Evolutionary conservation across 331 rosid species (phyloP), one percentile per base, ranked within the genome.

Genomic region (Phaseolus coccineus): DNA sequence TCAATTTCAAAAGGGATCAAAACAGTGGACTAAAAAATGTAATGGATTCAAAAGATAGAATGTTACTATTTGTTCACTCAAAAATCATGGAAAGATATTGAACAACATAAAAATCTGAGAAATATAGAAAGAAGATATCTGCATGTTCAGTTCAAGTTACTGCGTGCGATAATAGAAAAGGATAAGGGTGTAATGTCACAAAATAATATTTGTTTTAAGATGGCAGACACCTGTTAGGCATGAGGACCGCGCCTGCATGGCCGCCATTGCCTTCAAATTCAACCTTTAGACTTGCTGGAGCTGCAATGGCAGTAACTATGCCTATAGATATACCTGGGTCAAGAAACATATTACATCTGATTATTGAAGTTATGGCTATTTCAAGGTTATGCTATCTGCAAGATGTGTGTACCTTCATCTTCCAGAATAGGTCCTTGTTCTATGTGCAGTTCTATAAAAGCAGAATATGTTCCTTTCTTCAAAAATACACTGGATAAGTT

Each of bases 251-350:
- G 44, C 99, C 97, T 0, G 97, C 99, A 83, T 95, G 99, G 65
- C 99, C 98, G 35, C 99, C 99, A 13, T 87, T 93, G 75, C 98
- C 98, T 88, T 93, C 96, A 85, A 95, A 93, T 59, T 93, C 94
- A 63, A 95, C 97, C 83, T 81, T 93, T 46, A 91, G 85, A 79
- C 98, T 93, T 70, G 99, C 99, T 5, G 99, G 98, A 58, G 98
- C 99, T 64, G 99, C 99, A 76, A 93, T 93, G 44, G 97, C 99
- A 40, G 97, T 90, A 79, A 95, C 98, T 77, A 93, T 83, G 76
- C 99, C 99, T 33, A 95, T 80, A 55, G 94, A 82, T 81, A 89
- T 84, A 71, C 96, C 99, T 95, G 88, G 63, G 71, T 56, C 39
- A 31, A 16, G 79, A 77, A 77, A 63, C 50, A 65, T 24, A 56